Percentiles rank a stretch among this genome's conserved stretches.
These are phyloP conservation scores for Lophiotrema nucula DNA, from an alignment of 495 filamentous ascomycete genomes.

Conservation along the genomic window DNA sequence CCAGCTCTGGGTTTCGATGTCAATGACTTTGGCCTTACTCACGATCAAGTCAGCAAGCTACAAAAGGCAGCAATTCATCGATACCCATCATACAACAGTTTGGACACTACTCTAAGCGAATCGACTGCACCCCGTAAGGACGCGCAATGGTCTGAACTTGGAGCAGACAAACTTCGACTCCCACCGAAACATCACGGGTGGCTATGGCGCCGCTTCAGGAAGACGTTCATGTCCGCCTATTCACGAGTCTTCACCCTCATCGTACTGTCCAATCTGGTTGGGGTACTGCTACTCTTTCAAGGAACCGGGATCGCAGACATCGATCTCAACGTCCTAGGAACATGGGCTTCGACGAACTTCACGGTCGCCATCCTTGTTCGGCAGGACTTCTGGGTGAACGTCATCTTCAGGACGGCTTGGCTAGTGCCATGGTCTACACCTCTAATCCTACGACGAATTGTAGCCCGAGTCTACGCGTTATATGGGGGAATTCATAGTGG, in stretches of 20 bases:
- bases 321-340: conserved; percentile 10
- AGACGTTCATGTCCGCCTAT: conserved; percentile 21
- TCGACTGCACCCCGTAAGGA: too few species aligned
- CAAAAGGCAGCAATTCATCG: too few species aligned
- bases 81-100: too few species aligned
- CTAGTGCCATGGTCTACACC: conserved; percentile 23
- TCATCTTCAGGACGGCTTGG: conserved; percentile 23
- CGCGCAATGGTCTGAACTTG: too few species aligned
- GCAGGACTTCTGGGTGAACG: conserved; percentile 30
- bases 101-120: too few species aligned
- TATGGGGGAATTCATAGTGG: conserved; percentile 35
- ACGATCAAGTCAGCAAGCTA: too few species aligned
- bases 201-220: conserved; percentile 7
- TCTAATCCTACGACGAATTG: conserved; percentile 22
- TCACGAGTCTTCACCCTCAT: conserved; percentile 25
- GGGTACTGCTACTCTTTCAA: neutral
- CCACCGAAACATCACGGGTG: conserved; percentile 17
- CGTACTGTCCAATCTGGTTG: conserved; percentile 23
- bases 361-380: conserved; percentile 25
- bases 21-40: too few species aligned
- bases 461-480: conserved; percentile 23
- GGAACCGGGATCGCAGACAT: neutral
- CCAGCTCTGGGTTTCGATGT: too few species aligned
- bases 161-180: neutral
- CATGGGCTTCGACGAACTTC: conserved; percentile 27